Evolutionary conservation across 179 eudicot genomes (phyloP), one percentile per base, ranked within the genome.

Genomic region (Monotropa hypopitys): DNA sequence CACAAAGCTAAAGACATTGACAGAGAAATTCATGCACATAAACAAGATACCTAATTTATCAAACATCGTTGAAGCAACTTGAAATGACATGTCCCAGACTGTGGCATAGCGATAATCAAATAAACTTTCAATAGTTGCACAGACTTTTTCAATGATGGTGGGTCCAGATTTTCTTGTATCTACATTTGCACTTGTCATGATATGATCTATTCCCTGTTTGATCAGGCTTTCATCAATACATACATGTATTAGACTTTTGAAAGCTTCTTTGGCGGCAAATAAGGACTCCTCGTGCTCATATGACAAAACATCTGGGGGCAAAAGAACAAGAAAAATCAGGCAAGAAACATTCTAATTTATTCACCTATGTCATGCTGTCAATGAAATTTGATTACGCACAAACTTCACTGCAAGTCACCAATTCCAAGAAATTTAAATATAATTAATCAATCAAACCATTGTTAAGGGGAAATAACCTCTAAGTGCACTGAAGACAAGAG

Each of bases 1-100:
- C 38, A 32, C 45, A 76, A 61, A 40, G 23, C 76, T 32, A 70
- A 70, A 78, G 51, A 15, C 21, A 16, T 13, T 18, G 26, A 70
- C 56, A 28, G 20, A 75, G 28, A n/a, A 13, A 18, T 42, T 9
- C 23, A 47, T 21, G 1, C 20, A 66, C 57, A 40, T 15, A 20
- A 70, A 49, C 26, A 30, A 54, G 80, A 69, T 87, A 93, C 99
- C 99, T 85, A 96, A 80, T 87, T 88, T 96, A 59, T 91, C 91
- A 87, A 96, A 96, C 94, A 93, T 80, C 54, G 88, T 63, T 32
- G 96, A 86, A 73, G 88, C 87, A 76, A 96, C 86, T 80, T 91
- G 97, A 87, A 93, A 93, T 4, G 94, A 83, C 90, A 89, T 72
- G 84, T 89, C 97, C 99, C 97, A 93, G 54, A 87, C 90, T 23